Evolutionary conservation across 768 basidiomycete species (phyloP).

Genomic region (Lactarius deliciosus): DNA sequence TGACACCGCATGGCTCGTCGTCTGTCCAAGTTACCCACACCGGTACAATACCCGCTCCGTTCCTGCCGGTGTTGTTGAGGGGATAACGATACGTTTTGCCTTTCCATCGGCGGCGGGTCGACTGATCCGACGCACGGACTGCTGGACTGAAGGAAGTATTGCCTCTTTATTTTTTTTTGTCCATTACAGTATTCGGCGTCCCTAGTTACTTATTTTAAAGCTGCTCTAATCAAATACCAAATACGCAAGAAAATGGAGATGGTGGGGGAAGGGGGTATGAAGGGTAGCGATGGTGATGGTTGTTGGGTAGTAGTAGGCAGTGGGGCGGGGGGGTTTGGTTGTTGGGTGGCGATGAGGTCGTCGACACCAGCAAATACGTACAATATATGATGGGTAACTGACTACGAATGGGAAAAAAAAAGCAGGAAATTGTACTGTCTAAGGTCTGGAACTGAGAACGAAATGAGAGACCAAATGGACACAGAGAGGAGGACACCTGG

Average conservation of each 20-base stretch:
- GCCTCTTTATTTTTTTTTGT: not conserved
- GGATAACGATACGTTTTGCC: too few species aligned
- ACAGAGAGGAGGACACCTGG: not conserved
- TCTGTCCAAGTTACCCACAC: too few species aligned
- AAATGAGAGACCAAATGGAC: not conserved
- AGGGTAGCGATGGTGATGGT: not conserved
- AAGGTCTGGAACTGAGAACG: not conserved
- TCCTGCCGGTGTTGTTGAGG: too few species aligned
- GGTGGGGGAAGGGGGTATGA: not conserved
- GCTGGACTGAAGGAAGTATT: not conserved
- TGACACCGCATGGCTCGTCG: too few species aligned
- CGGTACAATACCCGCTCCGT: too few species aligned
- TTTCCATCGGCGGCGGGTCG: not conserved
- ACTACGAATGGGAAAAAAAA: not conserved
- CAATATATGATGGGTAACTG: slow-evolving; percentile 3
- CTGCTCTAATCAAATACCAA: slow-evolving; percentile 11
- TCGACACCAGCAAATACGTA: not conserved
- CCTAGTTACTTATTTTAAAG: not conserved
- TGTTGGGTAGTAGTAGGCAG: not conserved
- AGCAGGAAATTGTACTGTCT: slow-evolving; percentile 6
- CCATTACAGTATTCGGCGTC: not conserved
- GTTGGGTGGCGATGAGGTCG: too few species aligned
- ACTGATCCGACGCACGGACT: not conserved
- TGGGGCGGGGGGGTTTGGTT: not conserved
- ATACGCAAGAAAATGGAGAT: slow-evolving; percentile 6